Evolutionary conservation across 2,329 filamentous ascomycete genomes (phyloP), one percentile per base, ranked within the genome.

Genomic region (Monosporascus sp.): DNA sequence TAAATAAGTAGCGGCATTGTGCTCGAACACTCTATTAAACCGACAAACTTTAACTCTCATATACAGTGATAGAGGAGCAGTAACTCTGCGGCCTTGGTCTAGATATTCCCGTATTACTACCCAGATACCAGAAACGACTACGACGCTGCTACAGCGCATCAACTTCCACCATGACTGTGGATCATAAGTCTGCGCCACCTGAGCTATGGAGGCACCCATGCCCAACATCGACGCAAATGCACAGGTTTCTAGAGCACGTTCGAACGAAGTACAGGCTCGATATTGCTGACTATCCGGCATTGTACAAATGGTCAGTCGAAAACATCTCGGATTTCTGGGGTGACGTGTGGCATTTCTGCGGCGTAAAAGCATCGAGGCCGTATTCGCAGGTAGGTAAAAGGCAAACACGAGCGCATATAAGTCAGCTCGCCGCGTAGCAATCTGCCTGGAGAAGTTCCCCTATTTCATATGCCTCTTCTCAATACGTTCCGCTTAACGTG

Each of bases 271-370:
- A 92, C 64, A 71, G 74, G 11, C 69, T 90, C 52, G 67, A 75
- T 22, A 75, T 94, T 47, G 67, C 76, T 18, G 82, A 77, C 57
- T 96, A 96, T 65, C 73, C 84, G 20, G 83, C 83, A n/a, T 79
- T 97, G 8, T 88, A 93, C 73, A 74, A 81, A 66, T 97, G 93
- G 93, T 96, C 90, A 59, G 80, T 94, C 57, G 81, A 86, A 7
- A 78, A 93, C 61, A 79, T 90, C 7, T 79, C 84, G 24, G 74
- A 79, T 1, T 96, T 97, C 69, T 97, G 93, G 93, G 84, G 81
- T 48, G 86, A 91, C 51, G 81, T 90, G 9, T 97, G 92, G 92
- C 77, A 88, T 42, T 92, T 88, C 70, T 88, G 88, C 3, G 88
- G 88, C 44, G 80, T 97, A 60, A 84, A 78, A 57, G 83, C 89